Evolutionary conservation across 2,329 filamentous ascomycete genomes (phyloP), one percentile per base, ranked within the genome.

Genomic region (Aspergillus ustus): DNA sequence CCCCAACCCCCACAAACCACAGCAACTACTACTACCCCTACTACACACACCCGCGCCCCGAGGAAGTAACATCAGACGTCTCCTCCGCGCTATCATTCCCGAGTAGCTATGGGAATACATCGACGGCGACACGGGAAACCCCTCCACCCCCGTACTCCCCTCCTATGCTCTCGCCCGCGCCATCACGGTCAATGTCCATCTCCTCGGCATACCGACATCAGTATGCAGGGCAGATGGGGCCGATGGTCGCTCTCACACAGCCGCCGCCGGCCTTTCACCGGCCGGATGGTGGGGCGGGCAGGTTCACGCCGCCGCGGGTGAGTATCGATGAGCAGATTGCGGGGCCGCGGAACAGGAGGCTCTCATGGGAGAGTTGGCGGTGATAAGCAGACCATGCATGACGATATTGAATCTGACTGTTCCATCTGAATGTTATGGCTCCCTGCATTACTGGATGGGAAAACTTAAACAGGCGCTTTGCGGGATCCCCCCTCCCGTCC

Each of bases 91-190:
- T 78, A 53, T 80, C 78, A 9, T 76, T 77, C 56, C 76, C 77
- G 2, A 80, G 77, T 64, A 79, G 76, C 55, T 78, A 78, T 64
- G 78, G 78, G 7, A 79, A 80, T 60, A 80, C 78, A 3, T 80
- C 78, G 0, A 80, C 78, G 3, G 78, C 77, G 8, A 80, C 78
- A 5, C 67, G 76, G 17, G 77, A 79, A 40, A 79, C 78, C 0
- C 78, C 77, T 2, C 78, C 78, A 4, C 78, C 78, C 31, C 76
- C 78, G 8, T 80, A 80, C 56, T 79, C 77, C 2, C 69, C 74
- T 2, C 70, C 22, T 3, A 4, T 25, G n/a, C 40, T 50, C 7
- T 61, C 59, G 1, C 59, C 54, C 5, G 59, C 59, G 5, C 50
- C 59, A 4, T 61, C 59, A 4, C 34, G 54, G 13, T 52, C 59